Conservation (phyloP, 2,329 filamentous ascomycete genomes). For the Aspergillus chevalieri region DNA sequence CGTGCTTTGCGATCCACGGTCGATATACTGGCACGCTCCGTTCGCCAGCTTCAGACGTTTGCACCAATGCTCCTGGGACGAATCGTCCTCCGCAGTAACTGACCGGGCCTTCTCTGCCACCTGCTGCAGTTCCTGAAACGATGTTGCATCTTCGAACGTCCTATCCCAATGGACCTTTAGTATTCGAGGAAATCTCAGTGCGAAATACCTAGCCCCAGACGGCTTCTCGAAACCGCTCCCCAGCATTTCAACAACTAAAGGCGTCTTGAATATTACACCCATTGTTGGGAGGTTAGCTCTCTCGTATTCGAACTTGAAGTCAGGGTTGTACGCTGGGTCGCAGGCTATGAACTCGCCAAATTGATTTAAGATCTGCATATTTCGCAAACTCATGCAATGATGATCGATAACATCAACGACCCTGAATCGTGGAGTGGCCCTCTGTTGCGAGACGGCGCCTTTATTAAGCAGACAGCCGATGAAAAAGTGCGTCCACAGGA, state of each 20-base stretch:
- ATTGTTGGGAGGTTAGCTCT: conserved; percentile 30
- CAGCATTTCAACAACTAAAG: conserved; percentile 71
- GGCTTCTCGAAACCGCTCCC: conserved; percentile 74
- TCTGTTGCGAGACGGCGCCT: conserved; percentile 48
- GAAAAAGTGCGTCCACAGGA: conserved; percentile 75
- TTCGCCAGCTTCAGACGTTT: conserved; percentile 54
- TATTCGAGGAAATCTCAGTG: conserved; percentile 69
- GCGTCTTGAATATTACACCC: conserved; percentile 56
- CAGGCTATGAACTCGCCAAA: conserved; percentile 42
- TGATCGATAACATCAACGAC: conserved; percentile 58
- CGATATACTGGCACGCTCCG: conserved; percentile 18
- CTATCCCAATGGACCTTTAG: conserved; percentile 74
- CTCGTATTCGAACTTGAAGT: conserved; percentile 45
- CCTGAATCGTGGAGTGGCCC: conserved; percentile 54
- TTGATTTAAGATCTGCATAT: conserved; percentile 48
- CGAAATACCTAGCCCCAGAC: conserved; percentile 63
- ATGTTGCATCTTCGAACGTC: conserved; percentile 60
- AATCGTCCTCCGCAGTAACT: conserved; percentile 47
- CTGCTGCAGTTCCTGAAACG: conserved; percentile 63
- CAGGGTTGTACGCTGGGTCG: conserved; percentile 26
- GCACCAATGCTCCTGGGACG: conserved; percentile 56
- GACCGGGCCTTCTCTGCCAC: conserved; percentile 56
- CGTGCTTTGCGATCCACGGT: conserved; percentile 19
- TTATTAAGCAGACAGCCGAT: conserved; percentile 70
- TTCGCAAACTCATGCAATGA: conserved; percentile 44